Conservation (phyloP, 176 grass and related monocot genomes). For the Guadua angustifolia region DNA sequence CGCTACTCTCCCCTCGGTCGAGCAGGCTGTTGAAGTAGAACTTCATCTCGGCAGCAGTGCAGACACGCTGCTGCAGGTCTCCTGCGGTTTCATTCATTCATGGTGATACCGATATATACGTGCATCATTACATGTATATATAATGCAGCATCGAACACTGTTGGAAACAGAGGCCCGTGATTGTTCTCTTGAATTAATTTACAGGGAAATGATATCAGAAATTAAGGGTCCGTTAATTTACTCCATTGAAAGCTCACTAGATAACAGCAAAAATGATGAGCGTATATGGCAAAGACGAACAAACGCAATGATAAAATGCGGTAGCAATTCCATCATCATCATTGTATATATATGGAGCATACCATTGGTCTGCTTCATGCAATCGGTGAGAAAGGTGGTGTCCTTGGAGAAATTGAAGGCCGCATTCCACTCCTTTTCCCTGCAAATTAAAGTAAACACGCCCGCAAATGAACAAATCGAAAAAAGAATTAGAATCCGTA, state of each 20-base stretch:
- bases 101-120: background rate
- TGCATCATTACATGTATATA: background rate
- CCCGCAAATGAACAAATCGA: background rate
- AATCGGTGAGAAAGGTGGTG: constrained; percentile 66
- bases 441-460: constrained; percentile 20
- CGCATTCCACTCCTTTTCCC: constrained; percentile 81
- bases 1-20: constrained; percentile 40
- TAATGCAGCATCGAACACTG: background rate
- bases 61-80: constrained; percentile 73
- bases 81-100: constrained; percentile 53
- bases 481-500: too few relatives aligned
- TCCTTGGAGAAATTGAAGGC: constrained; percentile 93
- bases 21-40: constrained; percentile 89
- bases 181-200: background rate
- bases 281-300: background rate
- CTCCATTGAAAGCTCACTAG: background rate
- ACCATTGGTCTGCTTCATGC: constrained; percentile 84
- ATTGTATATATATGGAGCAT: background rate
- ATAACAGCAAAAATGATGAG: background rate
- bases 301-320: background rate
- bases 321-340: background rate
- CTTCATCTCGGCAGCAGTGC: constrained; percentile 83
- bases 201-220: background rate
- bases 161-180: background rate
- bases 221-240: background rate